phyloP scores from a whole-genome alignment of 768 basidiomycete genomes.

The Xerocomus potaroensis region DNA sequence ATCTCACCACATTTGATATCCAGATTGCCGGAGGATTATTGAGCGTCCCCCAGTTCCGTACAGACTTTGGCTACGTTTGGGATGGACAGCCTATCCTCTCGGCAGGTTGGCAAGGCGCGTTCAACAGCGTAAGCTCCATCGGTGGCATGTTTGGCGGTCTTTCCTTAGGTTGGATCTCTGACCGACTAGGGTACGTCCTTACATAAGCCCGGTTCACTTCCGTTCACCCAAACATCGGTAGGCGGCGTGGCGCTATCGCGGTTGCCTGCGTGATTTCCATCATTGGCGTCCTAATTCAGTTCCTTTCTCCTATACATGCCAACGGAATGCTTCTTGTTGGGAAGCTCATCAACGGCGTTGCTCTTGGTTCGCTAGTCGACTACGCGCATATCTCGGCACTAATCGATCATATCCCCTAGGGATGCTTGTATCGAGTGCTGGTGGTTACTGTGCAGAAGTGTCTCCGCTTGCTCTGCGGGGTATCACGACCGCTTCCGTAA shows the following conservation, averaged over 20 bases:
- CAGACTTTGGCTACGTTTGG: background rate
- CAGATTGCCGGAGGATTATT: background rate
- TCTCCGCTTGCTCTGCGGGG: constrained; percentile 26
- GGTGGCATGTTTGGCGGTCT: constrained; percentile 27
- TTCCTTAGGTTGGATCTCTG: constrained; percentile 21
- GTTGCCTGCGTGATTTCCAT: constrained; percentile 21
- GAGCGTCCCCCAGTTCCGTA: background rate
- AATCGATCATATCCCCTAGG: constrained; percentile 7
- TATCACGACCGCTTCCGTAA: constrained; percentile 22
- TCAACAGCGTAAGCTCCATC: constrained; percentile 21
- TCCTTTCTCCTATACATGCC: constrained; percentile 18
- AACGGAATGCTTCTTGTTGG: constrained; percentile 24
- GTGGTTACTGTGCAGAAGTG: constrained; percentile 26
- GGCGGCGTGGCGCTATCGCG: constrained; percentile 23
- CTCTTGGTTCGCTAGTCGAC: constrained; percentile 14
- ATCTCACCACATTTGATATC: background rate
- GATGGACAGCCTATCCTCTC: constrained; percentile 11
- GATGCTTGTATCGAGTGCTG: constrained; percentile 23
- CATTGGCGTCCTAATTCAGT: constrained; percentile 21
- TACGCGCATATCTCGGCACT: background rate
- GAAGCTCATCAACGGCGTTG: constrained; percentile 25
- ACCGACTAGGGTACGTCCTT: constrained; percentile 14
- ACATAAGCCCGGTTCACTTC: no score
- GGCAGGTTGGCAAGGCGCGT: constrained; percentile 27
- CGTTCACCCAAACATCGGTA: background rate